phyloP scores from a whole-genome alignment of 139 green algal species.

The Spirogloea muscicola region DNA sequence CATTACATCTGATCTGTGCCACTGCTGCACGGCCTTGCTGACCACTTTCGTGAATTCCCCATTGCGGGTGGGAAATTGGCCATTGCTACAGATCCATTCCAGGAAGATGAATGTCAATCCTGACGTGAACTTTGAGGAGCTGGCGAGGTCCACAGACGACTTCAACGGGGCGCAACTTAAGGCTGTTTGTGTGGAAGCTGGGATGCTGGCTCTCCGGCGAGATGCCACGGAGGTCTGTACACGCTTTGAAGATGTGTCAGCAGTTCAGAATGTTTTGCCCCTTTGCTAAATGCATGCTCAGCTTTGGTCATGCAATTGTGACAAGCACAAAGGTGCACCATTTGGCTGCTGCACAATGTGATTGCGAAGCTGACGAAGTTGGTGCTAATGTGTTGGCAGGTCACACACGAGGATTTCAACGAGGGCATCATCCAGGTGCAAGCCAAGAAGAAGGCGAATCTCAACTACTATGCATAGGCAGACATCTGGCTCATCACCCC shows the following conservation, averaged over 20 bases:
- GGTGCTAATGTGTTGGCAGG: constrained; percentile 29
- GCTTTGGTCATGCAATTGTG: no score
- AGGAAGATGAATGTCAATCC: constrained; percentile 79
- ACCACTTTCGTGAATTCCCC: no score
- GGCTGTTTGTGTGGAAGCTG: constrained; percentile 96
- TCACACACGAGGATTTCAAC: constrained; percentile 98
- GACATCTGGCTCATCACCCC: not conserved
- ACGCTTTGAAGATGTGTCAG: no score
- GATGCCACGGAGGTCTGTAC: constrained; percentile 85
- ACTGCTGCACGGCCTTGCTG: no score
- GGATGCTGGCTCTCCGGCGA: constrained; percentile 94
- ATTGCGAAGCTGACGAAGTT: no score
- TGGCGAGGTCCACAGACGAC: constrained; percentile 91
- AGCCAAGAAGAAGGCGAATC: constrained; percentile 97
- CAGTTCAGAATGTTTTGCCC: no score
- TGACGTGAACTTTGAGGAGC: constrained; percentile 98
- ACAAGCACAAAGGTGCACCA: no score
- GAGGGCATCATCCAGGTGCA: constrained; percentile 96
- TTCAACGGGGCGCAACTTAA: constrained; percentile 95
- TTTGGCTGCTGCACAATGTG: no score
- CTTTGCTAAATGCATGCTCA: no score
- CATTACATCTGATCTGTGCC: no score
- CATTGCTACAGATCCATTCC: constrained; percentile 64
- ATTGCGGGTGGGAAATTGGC: no score
- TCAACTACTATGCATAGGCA: constrained; percentile 82